Evolutionary conservation across 345 rosid species (phyloP).

Genomic region (Clarkia xantiana): DNA sequence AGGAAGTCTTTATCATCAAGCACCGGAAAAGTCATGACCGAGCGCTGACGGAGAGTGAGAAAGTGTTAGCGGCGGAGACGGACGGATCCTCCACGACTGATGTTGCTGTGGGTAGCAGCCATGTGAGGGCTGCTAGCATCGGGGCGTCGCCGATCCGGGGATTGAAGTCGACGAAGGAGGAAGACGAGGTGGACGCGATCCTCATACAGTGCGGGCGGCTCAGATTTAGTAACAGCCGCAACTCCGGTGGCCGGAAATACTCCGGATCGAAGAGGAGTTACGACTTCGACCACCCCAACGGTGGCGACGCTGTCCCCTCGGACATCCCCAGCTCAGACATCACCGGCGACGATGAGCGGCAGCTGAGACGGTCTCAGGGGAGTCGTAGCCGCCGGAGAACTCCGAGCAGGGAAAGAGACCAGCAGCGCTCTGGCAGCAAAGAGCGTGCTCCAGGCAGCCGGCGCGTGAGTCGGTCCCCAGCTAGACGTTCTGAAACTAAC

Average conservation of each 20-base stretch:
- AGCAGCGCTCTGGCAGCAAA: slow-evolving; percentile 40
- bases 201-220: slow-evolving; percentile 87
- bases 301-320: slow-evolving; percentile 4
- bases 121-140: slow-evolving; percentile 3
- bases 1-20: slow-evolving; percentile 66
- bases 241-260: slow-evolving; percentile 28
- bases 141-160: too few species aligned
- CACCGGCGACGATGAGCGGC: slow-evolving; percentile 25
- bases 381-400: slow-evolving; percentile 61
- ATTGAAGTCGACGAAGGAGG: slow-evolving; percentile 37
- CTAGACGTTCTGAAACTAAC: slow-evolving; percentile 49
- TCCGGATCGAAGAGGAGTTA: slow-evolving; percentile 92
- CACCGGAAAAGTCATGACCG: slow-evolving; percentile 72
- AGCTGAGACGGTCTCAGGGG: slow-evolving; percentile 31
- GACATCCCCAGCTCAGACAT: too few species aligned
- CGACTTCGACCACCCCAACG: slow-evolving; percentile 42
- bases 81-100: not conserved
- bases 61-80: slow-evolving; percentile 4
- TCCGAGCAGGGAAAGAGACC: slow-evolving; percentile 84
- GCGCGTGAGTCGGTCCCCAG: slow-evolving; percentile 70
- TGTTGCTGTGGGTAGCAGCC: slow-evolving; percentile 12
- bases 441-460: slow-evolving; percentile 19
- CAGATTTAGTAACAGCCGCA: slow-evolving; percentile 32
- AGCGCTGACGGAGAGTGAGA: slow-evolving; percentile 20
- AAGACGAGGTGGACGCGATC: slow-evolving; percentile 88